Conservation (phyloP, 768 basidiomycete genomes). For the Floccularia luteovirens region DNA sequence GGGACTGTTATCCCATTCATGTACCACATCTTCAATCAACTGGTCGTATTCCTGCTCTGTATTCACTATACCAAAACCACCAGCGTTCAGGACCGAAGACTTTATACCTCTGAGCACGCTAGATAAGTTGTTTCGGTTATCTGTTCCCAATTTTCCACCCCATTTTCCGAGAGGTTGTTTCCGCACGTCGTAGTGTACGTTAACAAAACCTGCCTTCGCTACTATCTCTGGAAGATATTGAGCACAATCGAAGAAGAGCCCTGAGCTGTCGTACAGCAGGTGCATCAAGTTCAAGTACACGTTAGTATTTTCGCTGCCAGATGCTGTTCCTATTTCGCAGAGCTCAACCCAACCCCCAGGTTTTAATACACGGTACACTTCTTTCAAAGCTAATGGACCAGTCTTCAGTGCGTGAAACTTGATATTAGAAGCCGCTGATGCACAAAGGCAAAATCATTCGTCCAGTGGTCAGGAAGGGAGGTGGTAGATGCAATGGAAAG, state of each 20-base stretch:
- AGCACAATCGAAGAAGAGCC: not conserved
- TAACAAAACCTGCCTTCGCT: not conserved
- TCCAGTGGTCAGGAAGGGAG: conserved; percentile 1
- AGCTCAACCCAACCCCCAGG: conserved; percentile 3
- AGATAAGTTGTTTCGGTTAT: not conserved
- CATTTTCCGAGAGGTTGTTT: not conserved
- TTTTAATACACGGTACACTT: conserved; percentile 1
- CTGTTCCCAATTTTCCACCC: not conserved
- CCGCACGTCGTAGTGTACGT: not conserved
- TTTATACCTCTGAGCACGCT: conserved; percentile 1
- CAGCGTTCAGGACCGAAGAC: conserved; percentile 1
- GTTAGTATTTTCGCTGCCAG: not conserved
- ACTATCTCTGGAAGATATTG: not conserved
- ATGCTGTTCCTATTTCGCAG: not conserved
- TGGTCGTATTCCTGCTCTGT: conserved; percentile 1
- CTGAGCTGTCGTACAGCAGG: not conserved
- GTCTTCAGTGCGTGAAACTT: not conserved
- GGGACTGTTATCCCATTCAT: conserved; percentile 2
- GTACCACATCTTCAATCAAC: not conserved
- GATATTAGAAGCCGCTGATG: conserved; percentile 1
- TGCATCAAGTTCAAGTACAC: not conserved
- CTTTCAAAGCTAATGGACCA: not conserved
- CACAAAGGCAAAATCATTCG: not conserved
- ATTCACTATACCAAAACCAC: conserved; percentile 2
- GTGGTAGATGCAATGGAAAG: not conserved